Evolutionary conservation across 176 grass and related monocot species (phyloP).

Genomic region (Aegilops bicornis): DNA sequence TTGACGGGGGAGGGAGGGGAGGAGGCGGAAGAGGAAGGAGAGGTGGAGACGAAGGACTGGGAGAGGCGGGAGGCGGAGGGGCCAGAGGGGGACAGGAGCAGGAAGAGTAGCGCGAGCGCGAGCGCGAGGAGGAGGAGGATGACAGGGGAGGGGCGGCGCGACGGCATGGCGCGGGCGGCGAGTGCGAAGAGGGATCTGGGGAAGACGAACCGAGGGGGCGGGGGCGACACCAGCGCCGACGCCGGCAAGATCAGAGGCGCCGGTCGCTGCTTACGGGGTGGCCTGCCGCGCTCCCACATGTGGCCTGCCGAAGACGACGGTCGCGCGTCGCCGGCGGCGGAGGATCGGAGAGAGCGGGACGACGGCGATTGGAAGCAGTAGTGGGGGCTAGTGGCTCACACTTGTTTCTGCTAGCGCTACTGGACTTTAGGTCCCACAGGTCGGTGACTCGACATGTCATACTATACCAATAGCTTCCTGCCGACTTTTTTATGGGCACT

Average conservation of each 20-base stretch:
- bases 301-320: constrained; percentile 17
- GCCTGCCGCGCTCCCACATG: constrained; percentile 74
- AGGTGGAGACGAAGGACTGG: constrained; percentile 1
- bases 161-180: constrained; percentile 43
- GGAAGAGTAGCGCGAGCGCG: constrained; percentile 38
- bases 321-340: constrained; percentile 3
- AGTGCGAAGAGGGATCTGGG: constrained; percentile 44
- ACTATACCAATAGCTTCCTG: no score
- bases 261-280: constrained; percentile 48
- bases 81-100: constrained; percentile 37
- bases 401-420: not conserved
- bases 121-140: constrained; percentile 36
- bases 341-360: constrained; percentile 3
- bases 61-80: constrained; percentile 29
- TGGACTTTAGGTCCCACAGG: not conserved
- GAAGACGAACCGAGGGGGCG: constrained; percentile 22
- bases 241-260: constrained; percentile 40
- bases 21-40: not conserved
- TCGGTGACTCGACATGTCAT: not conserved
- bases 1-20: constrained; percentile 36
- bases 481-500: no score
- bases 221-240: constrained; percentile 30
- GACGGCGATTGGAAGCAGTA: not conserved
- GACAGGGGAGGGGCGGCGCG: constrained; percentile 31
- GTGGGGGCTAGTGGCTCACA: not conserved